Conservation (phyloP, 140 eudicot genomes). For the Ambrosia hybrid region DNA sequence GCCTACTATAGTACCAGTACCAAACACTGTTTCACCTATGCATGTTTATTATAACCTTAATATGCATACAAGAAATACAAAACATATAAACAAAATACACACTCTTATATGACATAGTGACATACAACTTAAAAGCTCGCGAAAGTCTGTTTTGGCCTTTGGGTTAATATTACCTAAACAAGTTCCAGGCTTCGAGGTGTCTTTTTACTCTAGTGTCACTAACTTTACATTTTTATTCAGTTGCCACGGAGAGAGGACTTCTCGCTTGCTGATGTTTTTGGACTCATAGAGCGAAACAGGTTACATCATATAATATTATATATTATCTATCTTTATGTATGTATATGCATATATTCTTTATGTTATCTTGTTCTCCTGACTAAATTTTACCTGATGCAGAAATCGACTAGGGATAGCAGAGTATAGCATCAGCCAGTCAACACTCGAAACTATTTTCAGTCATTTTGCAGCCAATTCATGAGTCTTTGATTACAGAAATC, state of each 20-base stretch:
- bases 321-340: neutral
- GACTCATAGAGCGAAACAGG: conserved; percentile 92
- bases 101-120: too few species aligned
- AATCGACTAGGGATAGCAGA: conserved; percentile 72
- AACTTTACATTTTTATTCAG: conserved; percentile 39
- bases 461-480: conserved; percentile 87
- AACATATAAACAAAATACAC: too few species aligned
- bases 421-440: conserved; percentile 95
- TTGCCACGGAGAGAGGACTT: conserved; percentile 72
- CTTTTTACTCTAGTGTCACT: neutral
- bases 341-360: neutral
- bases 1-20: too few species aligned
- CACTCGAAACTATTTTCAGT: conserved; percentile 90
- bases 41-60: too few species aligned
- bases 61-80: too few species aligned
- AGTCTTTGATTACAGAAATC: conserved; percentile 22
- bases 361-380: neutral
- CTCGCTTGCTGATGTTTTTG: conserved; percentile 94
- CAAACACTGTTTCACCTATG: too few species aligned
- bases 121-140: too few species aligned
- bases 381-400: conserved; percentile 38
- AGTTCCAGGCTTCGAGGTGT: neutral
- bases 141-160: neutral
- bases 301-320: conserved; percentile 4
- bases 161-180: neutral